A percentile compares a stretch with the other conserved stretches of the same genome.
These are phyloP conservation scores for Paraleonurus japonicus DNA, from an alignment of 257 asterid genomes.

Conservation along the genomic window DNA sequence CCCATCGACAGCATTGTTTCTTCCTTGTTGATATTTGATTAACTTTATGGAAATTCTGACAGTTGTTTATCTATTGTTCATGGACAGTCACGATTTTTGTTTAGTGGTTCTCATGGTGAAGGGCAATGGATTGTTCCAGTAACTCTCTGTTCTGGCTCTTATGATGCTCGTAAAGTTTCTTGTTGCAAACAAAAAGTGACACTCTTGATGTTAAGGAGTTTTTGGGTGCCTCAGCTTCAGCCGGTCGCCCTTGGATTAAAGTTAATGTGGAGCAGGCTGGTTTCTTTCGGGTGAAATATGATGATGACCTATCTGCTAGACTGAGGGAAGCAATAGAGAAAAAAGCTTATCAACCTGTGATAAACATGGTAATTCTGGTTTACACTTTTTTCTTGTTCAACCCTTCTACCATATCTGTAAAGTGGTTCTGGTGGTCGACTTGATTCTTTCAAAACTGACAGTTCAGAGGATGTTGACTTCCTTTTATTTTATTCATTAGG, in stretches of 20 bases:
- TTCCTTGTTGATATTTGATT: background rate
- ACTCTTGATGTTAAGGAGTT: constrained; percentile 58
- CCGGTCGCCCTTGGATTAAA: constrained; percentile 69
- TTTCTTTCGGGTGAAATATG: constrained; percentile 87
- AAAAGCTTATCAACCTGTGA: constrained; percentile 66
- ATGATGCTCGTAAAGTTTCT: constrained; percentile 65
- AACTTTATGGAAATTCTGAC: constrained; percentile 23
- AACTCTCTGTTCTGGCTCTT: constrained; percentile 72
- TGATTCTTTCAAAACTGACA: background rate
- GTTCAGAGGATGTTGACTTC: constrained; percentile 11
- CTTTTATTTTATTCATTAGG: constrained; percentile 54
- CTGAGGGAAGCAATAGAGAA: constrained; percentile 81
- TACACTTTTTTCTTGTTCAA: background rate
- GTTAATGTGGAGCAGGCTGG: constrained; percentile 82
- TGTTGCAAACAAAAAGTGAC: constrained; percentile 67
- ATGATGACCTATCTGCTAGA: constrained; percentile 72
- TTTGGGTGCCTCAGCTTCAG: constrained; percentile 43
- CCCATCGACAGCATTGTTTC: background rate
- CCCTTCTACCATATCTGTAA: background rate
- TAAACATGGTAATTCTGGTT: constrained; percentile 57
- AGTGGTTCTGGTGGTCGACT: background rate
- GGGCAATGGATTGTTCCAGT: constrained; percentile 95
- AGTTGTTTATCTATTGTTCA: constrained; percentile 8
- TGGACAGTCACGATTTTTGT: constrained; percentile 75
- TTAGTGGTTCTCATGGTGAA: constrained; percentile 75